phyloP scores from a whole-genome alignment of 2,329 filamentous ascomycete genomes.

The Beauveria asiatica region DNA sequence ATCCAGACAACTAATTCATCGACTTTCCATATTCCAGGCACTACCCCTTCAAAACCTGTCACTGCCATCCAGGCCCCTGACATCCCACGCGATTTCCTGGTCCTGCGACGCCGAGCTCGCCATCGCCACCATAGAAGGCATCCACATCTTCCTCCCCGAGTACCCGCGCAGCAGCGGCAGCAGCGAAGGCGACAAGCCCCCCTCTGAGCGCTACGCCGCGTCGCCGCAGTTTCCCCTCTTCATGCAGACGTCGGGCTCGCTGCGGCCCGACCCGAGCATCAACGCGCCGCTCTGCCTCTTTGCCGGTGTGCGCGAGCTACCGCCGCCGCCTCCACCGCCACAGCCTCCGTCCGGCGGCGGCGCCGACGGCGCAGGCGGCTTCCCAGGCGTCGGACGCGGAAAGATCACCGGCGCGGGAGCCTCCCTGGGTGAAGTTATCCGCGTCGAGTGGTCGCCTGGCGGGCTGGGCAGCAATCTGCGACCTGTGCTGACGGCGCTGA shows the following conservation, averaged over 20 bases:
- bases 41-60: conserved; percentile 39
- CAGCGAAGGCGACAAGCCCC: not conserved
- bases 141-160: conserved; percentile 6
- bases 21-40: not conserved
- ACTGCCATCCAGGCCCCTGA: conserved; percentile 35
- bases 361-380: not conserved
- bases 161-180: not conserved
- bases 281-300: conserved; percentile 7
- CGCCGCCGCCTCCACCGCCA: not conserved
- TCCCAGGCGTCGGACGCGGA: conserved; percentile 1
- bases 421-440: conserved; percentile 46
- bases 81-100: conserved; percentile 28
- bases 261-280: conserved; percentile 8
- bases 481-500: conserved; percentile 42
- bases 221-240: conserved; percentile 9
- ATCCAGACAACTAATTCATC: not conserved
- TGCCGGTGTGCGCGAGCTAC: not conserved
- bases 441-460: conserved; percentile 49
- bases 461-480: conserved; percentile 47
- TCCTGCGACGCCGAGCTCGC: conserved; percentile 10
- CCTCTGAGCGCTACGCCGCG: not conserved
- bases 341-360: not conserved
- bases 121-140: conserved; percentile 5
- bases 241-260: conserved; percentile 1
- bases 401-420: conserved; percentile 15